These are phyloP conservation scores for Rhododendron henanense DNA, from an alignment of 148 eudicot species.

Conservation along the genomic window DNA sequence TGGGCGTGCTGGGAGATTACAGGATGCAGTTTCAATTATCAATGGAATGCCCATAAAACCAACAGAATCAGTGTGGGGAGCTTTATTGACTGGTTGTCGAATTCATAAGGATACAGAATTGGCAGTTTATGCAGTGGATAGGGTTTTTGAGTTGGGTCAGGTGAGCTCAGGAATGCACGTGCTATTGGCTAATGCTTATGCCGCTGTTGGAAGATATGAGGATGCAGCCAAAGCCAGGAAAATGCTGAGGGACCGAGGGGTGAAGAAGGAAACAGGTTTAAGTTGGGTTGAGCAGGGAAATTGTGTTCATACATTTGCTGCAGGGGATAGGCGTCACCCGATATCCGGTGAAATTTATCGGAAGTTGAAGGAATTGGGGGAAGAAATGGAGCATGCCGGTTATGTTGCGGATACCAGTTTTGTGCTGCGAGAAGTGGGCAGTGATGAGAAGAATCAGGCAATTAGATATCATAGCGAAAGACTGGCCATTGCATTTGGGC, in stretches of 20 bases:
- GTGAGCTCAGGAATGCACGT: constrained; percentile 73
- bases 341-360: constrained; percentile 46
- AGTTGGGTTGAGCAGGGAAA: constrained; percentile 94
- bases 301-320: constrained; percentile 58
- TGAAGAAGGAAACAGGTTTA: constrained; percentile 85
- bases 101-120: constrained; percentile 58
- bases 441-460: constrained; percentile 46
- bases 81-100: constrained; percentile 75
- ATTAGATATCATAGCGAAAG: constrained; percentile 84
- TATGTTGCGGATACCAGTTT: constrained; percentile 79
- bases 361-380: constrained; percentile 68
- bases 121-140: constrained; percentile 82
- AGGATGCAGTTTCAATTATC: constrained; percentile 54
- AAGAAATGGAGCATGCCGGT: constrained; percentile 65
- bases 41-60: constrained; percentile 72
- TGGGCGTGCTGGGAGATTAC: constrained; percentile 78
- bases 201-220: constrained; percentile 70
- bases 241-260: constrained; percentile 67
- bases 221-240: constrained; percentile 84
- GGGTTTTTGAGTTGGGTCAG: constrained; percentile 60
- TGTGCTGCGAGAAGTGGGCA: constrained; percentile 69
- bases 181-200: constrained; percentile 68
- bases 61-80: constrained; percentile 89
- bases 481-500: constrained; percentile 76
- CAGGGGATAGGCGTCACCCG: constrained; percentile 63